Evolutionary conservation across 139 green algal species (phyloP).

Genomic region (Volvox reticuliferus): DNA sequence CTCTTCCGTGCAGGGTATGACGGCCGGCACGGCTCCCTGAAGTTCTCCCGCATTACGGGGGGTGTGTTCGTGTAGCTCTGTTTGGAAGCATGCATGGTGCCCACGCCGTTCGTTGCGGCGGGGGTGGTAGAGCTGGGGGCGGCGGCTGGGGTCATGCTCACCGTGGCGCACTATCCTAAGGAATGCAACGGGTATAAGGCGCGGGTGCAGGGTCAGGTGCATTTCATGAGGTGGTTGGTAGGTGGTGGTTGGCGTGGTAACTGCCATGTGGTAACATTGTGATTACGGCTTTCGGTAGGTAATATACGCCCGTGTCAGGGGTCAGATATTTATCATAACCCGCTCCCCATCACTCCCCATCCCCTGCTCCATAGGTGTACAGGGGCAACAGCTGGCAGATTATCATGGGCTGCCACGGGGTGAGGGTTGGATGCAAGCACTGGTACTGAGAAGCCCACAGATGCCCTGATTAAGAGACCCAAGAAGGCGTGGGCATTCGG

Average conservation of each 20-base stretch:
- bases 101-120: conserved; percentile 75
- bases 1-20: conserved; percentile 67
- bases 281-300: no score
- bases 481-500: no score
- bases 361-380: conserved; percentile 63
- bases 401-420: no score
- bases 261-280: no score
- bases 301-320: no score
- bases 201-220: not conserved
- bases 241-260: no score
- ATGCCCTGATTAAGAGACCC: no score
- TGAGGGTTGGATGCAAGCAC: no score
- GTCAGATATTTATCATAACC: no score
- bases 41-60: conserved; percentile 72
- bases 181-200: conserved; percentile 90
- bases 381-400: conserved; percentile 85
- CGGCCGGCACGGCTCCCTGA: conserved; percentile 62
- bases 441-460: no score
- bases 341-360: no score
- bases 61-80: conserved; percentile 69
- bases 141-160: conserved; percentile 86
- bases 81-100: conserved; percentile 51
- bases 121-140: conserved; percentile 68
- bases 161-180: conserved; percentile 86
- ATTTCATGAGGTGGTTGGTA: no score